Evolutionary conservation across 2,329 filamentous ascomycete genomes (phyloP), one percentile per base, ranked within the genome.

Genomic region (Paradendryphiella salina): DNA sequence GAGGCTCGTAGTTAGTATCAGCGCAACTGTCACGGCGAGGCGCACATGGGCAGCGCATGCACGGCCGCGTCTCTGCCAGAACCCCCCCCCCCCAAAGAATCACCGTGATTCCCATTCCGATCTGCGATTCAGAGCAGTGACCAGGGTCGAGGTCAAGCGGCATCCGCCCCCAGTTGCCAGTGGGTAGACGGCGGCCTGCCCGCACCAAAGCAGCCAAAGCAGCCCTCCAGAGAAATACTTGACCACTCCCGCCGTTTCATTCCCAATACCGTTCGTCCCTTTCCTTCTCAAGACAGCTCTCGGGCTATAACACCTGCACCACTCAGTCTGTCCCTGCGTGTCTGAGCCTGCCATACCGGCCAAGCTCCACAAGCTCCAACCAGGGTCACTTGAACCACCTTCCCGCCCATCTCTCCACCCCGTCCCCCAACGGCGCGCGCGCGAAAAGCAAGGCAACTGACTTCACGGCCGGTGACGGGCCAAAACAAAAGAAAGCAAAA

Each of bases 201-300:
- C 59, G 52, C 43, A 63, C 51, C 56, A 60, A 53, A 57, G 50
- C 50, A 57, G 44, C 58, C 44, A 52, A 52, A 52, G 49, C 49
- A 52, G 49, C 43, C 49, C 43, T 48, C 49, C 43, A 52, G 47
- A 69, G 68, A 70, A 69, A 72, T 65, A 69, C 63, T 62, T 64
- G 63, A 61, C 67, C 60, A 63, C 63, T 61, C 64, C 65, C 65
- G 62, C 66, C 66, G 69, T 69, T 71, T 71, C 67, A 65, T 72
- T 61, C 70, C 70, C 66, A 70, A 72, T 70, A 65, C 66, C 65
- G 58, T 71, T 63, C 61, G 61, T 66, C 64, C 63, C 67, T 72
- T 74, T 73, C 68, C 71, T 67, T 69, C 70, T 69, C 66, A 67
- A 73, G 70, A 71, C 71, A 71, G 63, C 65, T 67, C 52, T 60